A percentile compares a stretch with the other conserved stretches of the same genome.
Evolutionary conservation across 805 yeast genomes (phyloP).

Genomic region (Candida loeiensis): DNA sequence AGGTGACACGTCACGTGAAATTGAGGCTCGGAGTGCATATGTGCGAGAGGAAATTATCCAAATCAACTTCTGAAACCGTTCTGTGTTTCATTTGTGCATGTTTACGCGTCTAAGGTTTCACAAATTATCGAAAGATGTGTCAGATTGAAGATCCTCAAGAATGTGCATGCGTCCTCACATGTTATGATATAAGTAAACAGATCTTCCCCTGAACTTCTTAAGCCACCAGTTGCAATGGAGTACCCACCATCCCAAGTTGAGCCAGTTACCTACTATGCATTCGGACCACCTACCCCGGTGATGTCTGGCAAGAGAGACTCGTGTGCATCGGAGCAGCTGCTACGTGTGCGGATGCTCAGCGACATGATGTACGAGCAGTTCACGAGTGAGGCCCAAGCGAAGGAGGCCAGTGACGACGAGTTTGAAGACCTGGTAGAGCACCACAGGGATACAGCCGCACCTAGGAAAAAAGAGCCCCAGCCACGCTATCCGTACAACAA

Average conservation of each 20-base stretch:
- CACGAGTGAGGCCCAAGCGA: neutral
- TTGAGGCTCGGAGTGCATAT: too few species aligned
- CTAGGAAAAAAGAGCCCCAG: neutral
- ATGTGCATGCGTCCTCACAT: neutral
- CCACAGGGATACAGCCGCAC: neutral
- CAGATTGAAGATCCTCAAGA: neutral
- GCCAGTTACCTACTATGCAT: neutral
- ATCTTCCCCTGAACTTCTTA: too few species aligned
- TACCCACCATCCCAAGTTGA: too few species aligned
- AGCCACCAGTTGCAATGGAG: too few species aligned
- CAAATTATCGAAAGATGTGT: neutral
- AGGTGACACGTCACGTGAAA: too few species aligned
- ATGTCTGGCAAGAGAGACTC: neutral
- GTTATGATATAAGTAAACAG: neutral
- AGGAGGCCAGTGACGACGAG: neutral
- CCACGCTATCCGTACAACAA: too few species aligned
- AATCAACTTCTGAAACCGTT: neutral
- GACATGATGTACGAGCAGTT: constrained; percentile 1
- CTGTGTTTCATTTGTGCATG: neutral
- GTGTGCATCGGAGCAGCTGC: neutral
- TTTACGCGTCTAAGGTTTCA: neutral
- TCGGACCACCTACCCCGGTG: neutral
- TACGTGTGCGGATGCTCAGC: neutral
- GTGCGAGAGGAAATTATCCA: too few species aligned
- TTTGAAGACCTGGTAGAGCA: neutral